A percentile compares a stretch with the other conserved stretches of the same genome.
Evolutionary conservation across 2,329 filamentous ascomycete species (phyloP).

Genomic region (Cladosporium austrohemisphaericum): DNA sequence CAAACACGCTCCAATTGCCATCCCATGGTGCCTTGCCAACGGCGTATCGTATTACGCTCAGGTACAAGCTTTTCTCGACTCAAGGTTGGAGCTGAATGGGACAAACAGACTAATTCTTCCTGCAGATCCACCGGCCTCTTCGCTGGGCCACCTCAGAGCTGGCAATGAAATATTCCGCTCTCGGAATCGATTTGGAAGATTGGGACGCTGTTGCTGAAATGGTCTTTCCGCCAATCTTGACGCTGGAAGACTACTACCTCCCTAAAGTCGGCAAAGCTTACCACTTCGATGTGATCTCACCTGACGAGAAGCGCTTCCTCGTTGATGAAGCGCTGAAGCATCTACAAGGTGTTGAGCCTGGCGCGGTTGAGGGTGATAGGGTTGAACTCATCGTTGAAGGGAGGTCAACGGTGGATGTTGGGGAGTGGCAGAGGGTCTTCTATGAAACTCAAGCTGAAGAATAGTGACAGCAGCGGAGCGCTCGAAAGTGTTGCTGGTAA

Average conservation of each 20-base stretch:
- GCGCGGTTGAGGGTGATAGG: slow-evolving; percentile 11
- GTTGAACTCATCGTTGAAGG: slow-evolving; percentile 16
- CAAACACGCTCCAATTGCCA: slow-evolving; percentile 12
- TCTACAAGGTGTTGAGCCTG: slow-evolving; percentile 12
- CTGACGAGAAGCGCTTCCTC: slow-evolving; percentile 17
- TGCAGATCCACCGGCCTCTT: slow-evolving; percentile 17
- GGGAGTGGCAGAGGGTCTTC: slow-evolving; percentile 7
- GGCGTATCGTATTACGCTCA: slow-evolving; percentile 18
- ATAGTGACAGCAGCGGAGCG: not conserved
- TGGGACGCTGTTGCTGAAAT: slow-evolving; percentile 20
- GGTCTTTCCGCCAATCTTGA: slow-evolving; percentile 5
- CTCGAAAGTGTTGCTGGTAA: not conserved
- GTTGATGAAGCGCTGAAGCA: slow-evolving; percentile 15
- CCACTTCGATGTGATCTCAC: slow-evolving; percentile 15
- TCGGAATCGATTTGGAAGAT: slow-evolving; percentile 13
- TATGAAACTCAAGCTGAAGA: not conserved
- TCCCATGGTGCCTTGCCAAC: slow-evolving; percentile 17
- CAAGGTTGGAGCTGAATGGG: not conserved
- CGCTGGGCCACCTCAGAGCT: slow-evolving; percentile 11
- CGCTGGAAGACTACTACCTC: not conserved
- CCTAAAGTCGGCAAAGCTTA: slow-evolving; percentile 9
- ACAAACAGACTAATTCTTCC: not conserved
- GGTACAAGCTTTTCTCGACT: not conserved
- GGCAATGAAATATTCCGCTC: not conserved
- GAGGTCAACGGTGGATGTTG: slow-evolving; percentile 10